Evolutionary conservation across 192 early-diverging fungal genomes (phyloP).

Genomic region (Coemansia sp.): DNA sequence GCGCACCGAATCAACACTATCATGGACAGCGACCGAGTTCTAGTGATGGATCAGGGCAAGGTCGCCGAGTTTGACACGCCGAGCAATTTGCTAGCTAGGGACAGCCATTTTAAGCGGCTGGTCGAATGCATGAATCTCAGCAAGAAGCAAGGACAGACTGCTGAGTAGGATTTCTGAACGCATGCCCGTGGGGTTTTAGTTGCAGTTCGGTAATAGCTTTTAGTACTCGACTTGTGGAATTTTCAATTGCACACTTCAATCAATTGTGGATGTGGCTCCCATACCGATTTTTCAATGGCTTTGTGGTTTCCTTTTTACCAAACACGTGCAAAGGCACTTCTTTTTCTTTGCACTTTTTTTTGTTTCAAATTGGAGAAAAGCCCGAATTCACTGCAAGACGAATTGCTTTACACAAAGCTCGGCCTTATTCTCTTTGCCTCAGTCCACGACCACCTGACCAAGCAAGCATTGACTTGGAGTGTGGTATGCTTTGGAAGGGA

Average conservation of each 20-base stretch:
- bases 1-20: constrained; percentile 75
- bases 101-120: constrained; percentile 15
- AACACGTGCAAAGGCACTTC: neutral
- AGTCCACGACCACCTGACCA: neutral
- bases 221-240: too few species aligned
- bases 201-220: too few species aligned
- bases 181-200: too few species aligned
- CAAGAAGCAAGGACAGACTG: neutral
- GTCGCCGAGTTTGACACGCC: constrained; percentile 42
- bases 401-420: constrained; percentile 5
- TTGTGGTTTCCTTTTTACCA: too few species aligned
- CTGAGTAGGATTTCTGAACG: neutral
- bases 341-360: neutral
- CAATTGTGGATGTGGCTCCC: too few species aligned
- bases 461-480: neutral
- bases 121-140: constrained; percentile 18
- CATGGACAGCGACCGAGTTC: constrained; percentile 63
- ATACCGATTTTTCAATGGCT: too few species aligned
- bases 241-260: too few species aligned
- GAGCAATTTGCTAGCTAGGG: constrained; percentile 5
- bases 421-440: constrained; percentile 3
- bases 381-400: neutral
- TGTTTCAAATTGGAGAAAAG: neutral
- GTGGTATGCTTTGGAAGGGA: neutral
- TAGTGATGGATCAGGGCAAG: constrained; percentile 59